A percentile compares a stretch with the other conserved stretches of the same genome.
phyloP scores from a whole-genome alignment of 371 early-diverging fungal genomes.

The Mucor saturninus region DNA sequence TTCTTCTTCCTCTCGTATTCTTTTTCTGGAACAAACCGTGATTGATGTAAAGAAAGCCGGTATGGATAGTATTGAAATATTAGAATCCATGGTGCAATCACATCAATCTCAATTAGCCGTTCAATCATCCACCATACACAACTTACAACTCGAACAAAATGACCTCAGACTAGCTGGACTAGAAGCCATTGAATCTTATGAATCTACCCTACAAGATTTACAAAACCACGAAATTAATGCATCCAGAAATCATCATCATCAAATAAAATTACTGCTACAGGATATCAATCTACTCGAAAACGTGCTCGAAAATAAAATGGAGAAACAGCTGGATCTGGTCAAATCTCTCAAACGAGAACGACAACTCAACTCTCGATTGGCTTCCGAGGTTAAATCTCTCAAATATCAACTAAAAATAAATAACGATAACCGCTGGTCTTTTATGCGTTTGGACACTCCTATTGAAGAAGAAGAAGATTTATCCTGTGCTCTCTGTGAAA shows the following conservation, averaged over 20 bases:
- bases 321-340: conserved; percentile 11
- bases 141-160: conserved; percentile 14
- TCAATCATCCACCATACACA: conserved; percentile 1
- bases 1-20: not conserved
- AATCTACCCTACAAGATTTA: not conserved
- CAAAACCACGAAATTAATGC: not conserved
- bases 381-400: conserved; percentile 14
- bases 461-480: conserved; percentile 22
- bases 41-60: conserved; percentile 19
- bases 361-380: conserved; percentile 12
- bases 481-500: conserved; percentile 24
- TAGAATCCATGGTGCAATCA: conserved; percentile 17
- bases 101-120: conserved; percentile 8
- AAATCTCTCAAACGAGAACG: conserved; percentile 9
- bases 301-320: conserved; percentile 23
- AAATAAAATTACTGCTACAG: conserved; percentile 10
- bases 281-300: conserved; percentile 24
- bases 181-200: conserved; percentile 29
- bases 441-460: conserved; percentile 24
- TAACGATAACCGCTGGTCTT: not conserved
- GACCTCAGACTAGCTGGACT: conserved; percentile 21
- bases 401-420: conserved; percentile 16
- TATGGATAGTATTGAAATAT: conserved; percentile 27
- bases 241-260: conserved; percentile 13
- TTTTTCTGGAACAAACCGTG: conserved; percentile 5